Percentiles rank a stretch among this genome's conserved stretches.
phyloP scores from a whole-genome alignment of 257 asterid species.

The Gentiana straminea region DNA sequence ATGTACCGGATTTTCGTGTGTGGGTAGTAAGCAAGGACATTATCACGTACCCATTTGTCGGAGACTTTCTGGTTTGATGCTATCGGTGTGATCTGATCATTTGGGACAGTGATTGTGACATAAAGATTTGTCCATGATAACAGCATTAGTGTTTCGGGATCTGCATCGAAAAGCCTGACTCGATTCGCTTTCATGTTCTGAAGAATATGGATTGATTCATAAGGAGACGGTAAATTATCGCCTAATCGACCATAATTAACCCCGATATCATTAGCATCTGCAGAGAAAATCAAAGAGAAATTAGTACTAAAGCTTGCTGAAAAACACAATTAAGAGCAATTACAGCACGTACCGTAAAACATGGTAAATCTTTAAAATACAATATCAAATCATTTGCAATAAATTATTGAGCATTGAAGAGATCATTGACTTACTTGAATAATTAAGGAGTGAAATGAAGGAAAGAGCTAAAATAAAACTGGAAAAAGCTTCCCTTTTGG shows the following conservation, averaged over 20 bases:
- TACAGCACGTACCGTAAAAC: no score
- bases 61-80: slow-evolving; percentile 42
- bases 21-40: slow-evolving; percentile 47
- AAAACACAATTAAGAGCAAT: no score
- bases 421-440: slow-evolving; percentile 30
- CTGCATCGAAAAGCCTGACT: slow-evolving; percentile 55
- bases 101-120: slow-evolving; percentile 48
- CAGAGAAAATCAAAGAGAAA: no score
- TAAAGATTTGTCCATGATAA: slow-evolving; percentile 42
- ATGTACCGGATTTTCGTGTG: slow-evolving; percentile 40
- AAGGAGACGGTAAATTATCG: slow-evolving; percentile 44
- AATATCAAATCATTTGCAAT: no score
- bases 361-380: no score
- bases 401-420: no score
- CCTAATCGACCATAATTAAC: slow-evolving; percentile 58
- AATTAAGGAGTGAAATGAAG: slow-evolving; percentile 24
- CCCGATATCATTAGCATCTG: slow-evolving; percentile 46
- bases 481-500: slow-evolving; percentile 8
- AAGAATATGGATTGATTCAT: slow-evolving; percentile 36
- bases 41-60: slow-evolving; percentile 43
- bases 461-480: slow-evolving; percentile 14
- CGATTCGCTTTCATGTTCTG: slow-evolving; percentile 25
- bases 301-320: no score
- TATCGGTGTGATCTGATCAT: slow-evolving; percentile 31
- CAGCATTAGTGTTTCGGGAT: slow-evolving; percentile 51